Evolutionary conservation across 345 rosid species (phyloP).

Genomic region (Populus tremula): DNA sequence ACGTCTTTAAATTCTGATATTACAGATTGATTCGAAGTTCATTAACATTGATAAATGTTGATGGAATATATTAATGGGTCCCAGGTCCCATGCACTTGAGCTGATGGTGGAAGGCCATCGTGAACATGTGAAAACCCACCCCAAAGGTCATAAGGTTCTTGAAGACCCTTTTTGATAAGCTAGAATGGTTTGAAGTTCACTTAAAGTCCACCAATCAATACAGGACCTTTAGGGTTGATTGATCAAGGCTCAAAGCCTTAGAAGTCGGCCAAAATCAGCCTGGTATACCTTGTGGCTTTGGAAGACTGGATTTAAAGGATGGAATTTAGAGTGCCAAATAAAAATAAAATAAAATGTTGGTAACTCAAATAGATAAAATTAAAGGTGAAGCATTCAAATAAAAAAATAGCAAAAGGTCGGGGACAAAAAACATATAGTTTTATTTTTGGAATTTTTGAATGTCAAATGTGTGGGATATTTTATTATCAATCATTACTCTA

Average conservation of each 20-base stretch:
- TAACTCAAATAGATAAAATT: too few species aligned
- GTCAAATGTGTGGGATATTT: not conserved
- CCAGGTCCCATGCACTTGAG: not conserved
- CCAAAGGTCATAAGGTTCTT: not conserved
- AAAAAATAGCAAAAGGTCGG: too few species aligned
- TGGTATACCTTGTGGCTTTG: not conserved
- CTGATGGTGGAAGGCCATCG: not conserved
- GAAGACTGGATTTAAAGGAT: not conserved
- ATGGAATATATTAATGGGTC: too few species aligned
- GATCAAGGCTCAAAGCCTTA: too few species aligned
- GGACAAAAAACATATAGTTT: too few species aligned
- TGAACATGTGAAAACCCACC: not conserved
- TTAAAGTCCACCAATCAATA: too few species aligned
- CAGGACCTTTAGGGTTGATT: too few species aligned
- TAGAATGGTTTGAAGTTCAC: not conserved
- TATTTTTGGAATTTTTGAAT: not conserved
- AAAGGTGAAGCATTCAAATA: too few species aligned
- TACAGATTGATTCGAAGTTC: not conserved
- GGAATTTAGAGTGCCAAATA: not conserved
- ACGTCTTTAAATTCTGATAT: not conserved
- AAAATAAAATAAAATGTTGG: too few species aligned
- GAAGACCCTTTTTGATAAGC: not conserved
- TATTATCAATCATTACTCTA: not conserved
- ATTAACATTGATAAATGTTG: not conserved
- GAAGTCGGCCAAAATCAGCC: too few species aligned